phyloP scores from a whole-genome alignment of 352 stramenopile genomes.

The Phytophthora sp. region DNA sequence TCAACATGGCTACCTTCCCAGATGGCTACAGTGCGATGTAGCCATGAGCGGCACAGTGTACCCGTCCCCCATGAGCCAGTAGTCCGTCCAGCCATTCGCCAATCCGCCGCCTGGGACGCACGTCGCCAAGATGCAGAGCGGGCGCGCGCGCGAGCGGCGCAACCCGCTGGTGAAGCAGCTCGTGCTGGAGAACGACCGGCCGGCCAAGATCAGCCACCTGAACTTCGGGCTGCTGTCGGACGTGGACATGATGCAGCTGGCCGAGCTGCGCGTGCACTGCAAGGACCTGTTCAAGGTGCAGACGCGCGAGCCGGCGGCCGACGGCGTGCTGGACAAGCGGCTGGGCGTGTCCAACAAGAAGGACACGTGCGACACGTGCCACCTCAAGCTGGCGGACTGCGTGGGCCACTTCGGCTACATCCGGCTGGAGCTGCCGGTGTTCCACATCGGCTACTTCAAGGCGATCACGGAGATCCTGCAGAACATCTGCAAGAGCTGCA shows the following conservation, averaged over 20 bases:
- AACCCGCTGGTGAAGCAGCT: slow-evolving; percentile 91
- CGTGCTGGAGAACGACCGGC: slow-evolving; percentile 88
- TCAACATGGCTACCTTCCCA: no score
- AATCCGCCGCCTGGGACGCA: background rate
- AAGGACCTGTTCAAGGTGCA: slow-evolving; percentile 98
- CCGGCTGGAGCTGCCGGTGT: slow-evolving; percentile 97
- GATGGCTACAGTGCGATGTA: no score
- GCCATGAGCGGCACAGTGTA: background rate
- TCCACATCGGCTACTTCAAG: slow-evolving; percentile 99
- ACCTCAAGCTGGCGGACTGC: slow-evolving; percentile 95
- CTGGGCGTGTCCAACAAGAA: slow-evolving; percentile 98
- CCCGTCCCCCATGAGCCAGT: slow-evolving; percentile 11
- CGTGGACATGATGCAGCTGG: slow-evolving; percentile 95
- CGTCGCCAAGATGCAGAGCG: slow-evolving; percentile 38
- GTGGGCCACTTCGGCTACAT: slow-evolving; percentile 99
- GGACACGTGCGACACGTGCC: slow-evolving; percentile 92
- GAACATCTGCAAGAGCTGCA: slow-evolving; percentile 98
- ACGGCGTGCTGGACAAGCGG: slow-evolving; percentile 96
- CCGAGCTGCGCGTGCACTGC: slow-evolving; percentile 94
- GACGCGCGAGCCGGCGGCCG: slow-evolving; percentile 89
- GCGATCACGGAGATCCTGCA: slow-evolving; percentile 97
- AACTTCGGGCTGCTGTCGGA: slow-evolving; percentile 98
- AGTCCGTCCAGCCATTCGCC: background rate
- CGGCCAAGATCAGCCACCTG: slow-evolving; percentile 96
- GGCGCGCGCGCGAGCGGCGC: slow-evolving; percentile 58